Percentiles rank a stretch among this genome's conserved stretches.
phyloP scores from a whole-genome alignment of 768 basidiomycete species.

The Macrolepiota dolichaula region DNA sequence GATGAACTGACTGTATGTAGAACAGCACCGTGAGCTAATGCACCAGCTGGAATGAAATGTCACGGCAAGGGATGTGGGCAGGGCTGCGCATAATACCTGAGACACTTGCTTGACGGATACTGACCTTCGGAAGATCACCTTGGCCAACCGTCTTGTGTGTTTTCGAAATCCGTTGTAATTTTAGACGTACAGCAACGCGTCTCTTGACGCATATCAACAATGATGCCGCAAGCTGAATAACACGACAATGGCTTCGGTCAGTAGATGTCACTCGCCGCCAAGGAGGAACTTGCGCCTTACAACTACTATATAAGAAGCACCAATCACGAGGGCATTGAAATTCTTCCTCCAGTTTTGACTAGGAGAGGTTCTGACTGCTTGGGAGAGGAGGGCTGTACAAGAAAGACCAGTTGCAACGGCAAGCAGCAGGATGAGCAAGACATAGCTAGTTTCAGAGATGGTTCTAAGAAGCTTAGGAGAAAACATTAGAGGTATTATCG shows the following conservation, averaged over 20 bases:
- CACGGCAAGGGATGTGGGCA: background rate
- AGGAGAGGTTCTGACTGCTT: constrained; percentile 67
- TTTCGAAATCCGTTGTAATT: constrained; percentile 67
- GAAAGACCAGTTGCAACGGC: constrained; percentile 59
- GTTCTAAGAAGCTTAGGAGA: constrained; percentile 44
- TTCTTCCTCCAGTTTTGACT: constrained; percentile 54
- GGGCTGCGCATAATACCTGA: background rate
- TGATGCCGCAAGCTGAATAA: constrained; percentile 49
- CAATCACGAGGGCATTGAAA: constrained; percentile 65
- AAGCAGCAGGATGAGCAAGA: constrained; percentile 44
- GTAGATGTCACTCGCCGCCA: background rate
- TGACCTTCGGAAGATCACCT: constrained; percentile 60
- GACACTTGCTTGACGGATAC: constrained; percentile 13
- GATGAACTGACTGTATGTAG: constrained; percentile 52
- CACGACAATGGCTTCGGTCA: background rate
- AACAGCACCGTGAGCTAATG: background rate
- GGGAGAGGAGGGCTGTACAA: constrained; percentile 61
- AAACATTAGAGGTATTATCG: constrained; percentile 25
- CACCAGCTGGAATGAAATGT: background rate
- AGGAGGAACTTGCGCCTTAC: constrained; percentile 34
- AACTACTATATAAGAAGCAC: constrained; percentile 66
- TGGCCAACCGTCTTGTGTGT: constrained; percentile 47
- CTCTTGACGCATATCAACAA: constrained; percentile 65
- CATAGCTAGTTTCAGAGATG: constrained; percentile 53
- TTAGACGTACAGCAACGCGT: constrained; percentile 60